Evolutionary conservation across 306 rosid species (phyloP), one percentile per base, ranked within the genome.

Genomic region (Hippophae gyantsensis): DNA sequence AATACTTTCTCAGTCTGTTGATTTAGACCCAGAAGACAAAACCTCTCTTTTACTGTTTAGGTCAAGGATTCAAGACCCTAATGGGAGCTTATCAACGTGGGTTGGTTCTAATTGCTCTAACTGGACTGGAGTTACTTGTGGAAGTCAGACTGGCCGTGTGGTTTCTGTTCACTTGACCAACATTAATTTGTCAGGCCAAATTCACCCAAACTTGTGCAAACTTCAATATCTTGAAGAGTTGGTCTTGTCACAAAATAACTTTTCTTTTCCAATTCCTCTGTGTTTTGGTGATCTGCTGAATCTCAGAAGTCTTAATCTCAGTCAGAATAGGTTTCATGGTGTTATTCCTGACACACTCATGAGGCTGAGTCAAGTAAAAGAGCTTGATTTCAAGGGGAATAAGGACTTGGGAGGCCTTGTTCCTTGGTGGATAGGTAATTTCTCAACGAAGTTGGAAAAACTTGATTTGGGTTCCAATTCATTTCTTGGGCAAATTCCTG

Each of bases 381-480:
- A 83, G 11, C 89, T 92, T 79, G 83, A 76, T 63, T 67, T 87
- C 82, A 74, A 53, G 69, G 89, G 84, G 58, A 92, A 92, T 69
- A 81, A 56, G 25, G 73, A 13, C 70, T 78, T 92, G 80, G 84
- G 79, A 41, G 98, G 98, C n/a, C 61, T 63, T 26, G 13, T 92
- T 25, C 96, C 96, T 58, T 44, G 54, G 56, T 92, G 96, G 98
- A 52, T 92, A 47, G 98, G 98, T 45, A 92, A 85, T 57, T 87
- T 92, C 76, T 92, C 98, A 41, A 12, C 81, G 27, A 73, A 65
- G 79, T 74, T 92, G 71, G 87, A 81, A 63, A 87, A 76, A 13
- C 18, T 92, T 9, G 79, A 81, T 58, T 50, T 92, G 53, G 82
- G 84, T 32, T 80, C 67, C 13, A 60, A 84, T 71, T 83, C 95